phyloP scores from a whole-genome alignment of 2,329 filamentous ascomycete genomes.

The Microcyclospora pomicola region DNA sequence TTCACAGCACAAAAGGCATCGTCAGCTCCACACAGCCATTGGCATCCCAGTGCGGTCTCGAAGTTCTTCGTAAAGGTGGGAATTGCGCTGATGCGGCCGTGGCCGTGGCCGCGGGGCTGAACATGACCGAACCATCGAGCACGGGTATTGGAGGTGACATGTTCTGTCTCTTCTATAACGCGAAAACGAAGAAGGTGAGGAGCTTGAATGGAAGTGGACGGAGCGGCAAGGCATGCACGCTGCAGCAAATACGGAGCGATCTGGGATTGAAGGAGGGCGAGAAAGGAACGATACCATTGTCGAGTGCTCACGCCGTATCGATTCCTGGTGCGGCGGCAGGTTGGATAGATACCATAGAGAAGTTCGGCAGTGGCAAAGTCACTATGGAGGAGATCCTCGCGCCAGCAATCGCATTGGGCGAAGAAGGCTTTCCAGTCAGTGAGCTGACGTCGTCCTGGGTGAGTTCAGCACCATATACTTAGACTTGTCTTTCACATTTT shows the following conservation, averaged over 20 bases:
- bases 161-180: conserved; percentile 89
- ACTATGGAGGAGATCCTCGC: conserved; percentile 61
- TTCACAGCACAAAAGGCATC: conserved; percentile 86
- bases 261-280: conserved; percentile 50
- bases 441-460: conserved; percentile 60
- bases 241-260: conserved; percentile 56
- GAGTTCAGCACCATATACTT: conserved; percentile 24
- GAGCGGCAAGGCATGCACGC: conserved; percentile 51
- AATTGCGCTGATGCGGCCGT: conserved; percentile 97
- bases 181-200: conserved; percentile 64
- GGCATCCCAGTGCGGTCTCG: conserved; percentile 74
- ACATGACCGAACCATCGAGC: conserved; percentile 82
- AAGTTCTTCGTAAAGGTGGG: conserved; percentile 71
- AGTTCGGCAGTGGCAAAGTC: conserved; percentile 79
- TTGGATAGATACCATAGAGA: conserved; percentile 79
- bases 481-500: no score
- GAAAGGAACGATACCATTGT: conserved; percentile 51
- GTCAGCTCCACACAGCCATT: conserved; percentile 82
- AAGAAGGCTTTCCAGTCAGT: conserved; percentile 79
- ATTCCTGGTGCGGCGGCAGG: conserved; percentile 84
- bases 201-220: conserved; percentile 92
- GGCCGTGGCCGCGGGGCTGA: conserved; percentile 80
- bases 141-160: conserved; percentile 96
- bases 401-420: conserved; percentile 73
- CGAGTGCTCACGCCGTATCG: conserved; percentile 67